phyloP scores from a whole-genome alignment of 306 rosid genomes.

The Lagenaria siceraria region DNA sequence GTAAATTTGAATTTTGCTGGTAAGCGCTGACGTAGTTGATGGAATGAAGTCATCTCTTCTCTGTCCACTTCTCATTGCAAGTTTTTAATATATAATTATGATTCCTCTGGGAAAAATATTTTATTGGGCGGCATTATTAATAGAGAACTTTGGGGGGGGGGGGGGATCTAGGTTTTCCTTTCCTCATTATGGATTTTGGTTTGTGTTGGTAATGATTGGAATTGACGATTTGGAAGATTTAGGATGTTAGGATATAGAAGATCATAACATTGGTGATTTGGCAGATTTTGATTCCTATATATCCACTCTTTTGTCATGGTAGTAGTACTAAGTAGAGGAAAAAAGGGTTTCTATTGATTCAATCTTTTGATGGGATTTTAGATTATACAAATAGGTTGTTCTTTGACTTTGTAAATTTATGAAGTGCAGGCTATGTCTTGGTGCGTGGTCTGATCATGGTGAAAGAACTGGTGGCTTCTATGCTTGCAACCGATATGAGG shows the following conservation, averaged over 20 bases:
- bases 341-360: background rate
- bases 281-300: too few species aligned
- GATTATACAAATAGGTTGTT: background rate
- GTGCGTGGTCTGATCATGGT: slow-evolving; percentile 51
- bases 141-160: too few species aligned
- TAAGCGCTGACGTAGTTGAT: background rate
- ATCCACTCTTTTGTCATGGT: too few species aligned
- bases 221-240: too few species aligned
- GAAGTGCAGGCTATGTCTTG: slow-evolving; percentile 71
- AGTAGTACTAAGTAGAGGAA: background rate
- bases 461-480: slow-evolving; percentile 25
- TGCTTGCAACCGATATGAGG: slow-evolving; percentile 52
- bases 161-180: too few species aligned
- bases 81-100: background rate
- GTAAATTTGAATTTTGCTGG: slow-evolving; percentile 88
- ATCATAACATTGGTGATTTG: too few species aligned
- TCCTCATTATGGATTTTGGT: too few species aligned
- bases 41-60: background rate
- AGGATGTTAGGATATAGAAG: too few species aligned
- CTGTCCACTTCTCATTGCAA: background rate
- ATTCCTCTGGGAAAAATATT: background rate
- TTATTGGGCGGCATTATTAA: too few species aligned
- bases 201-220: too few species aligned
- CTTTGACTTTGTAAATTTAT: background rate
- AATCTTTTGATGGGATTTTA: background rate